These are phyloP conservation scores for Mucor mucedo DNA, from an alignment of 371 early-diverging fungal species.

Conservation along the genomic window DNA sequence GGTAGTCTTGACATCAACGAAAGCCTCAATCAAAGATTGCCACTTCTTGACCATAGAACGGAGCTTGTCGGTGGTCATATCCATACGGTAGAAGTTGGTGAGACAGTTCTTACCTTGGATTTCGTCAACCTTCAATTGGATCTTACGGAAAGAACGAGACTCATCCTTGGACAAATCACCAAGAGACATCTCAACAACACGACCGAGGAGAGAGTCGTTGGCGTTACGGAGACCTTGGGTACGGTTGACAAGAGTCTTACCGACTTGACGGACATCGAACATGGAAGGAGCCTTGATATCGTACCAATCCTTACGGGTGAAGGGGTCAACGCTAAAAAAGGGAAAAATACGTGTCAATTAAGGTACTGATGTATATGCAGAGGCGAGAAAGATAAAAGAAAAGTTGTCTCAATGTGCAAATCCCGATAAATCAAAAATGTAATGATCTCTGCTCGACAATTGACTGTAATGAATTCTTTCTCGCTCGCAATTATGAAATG, in stretches of 20 bases:
- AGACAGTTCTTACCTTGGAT: constrained; percentile 97
- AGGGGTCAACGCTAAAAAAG: constrained; percentile 83
- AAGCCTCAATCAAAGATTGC: constrained; percentile 98
- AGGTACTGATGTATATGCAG: constrained; percentile 34
- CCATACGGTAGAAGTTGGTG: constrained; percentile 99
- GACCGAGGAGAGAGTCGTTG: constrained; percentile 92
- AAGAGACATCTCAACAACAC: constrained; percentile 96
- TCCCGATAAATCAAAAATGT: no score
- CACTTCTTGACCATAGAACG: constrained; percentile 99
- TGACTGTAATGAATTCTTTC: not conserved
- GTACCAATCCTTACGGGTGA: constrained; percentile 99
- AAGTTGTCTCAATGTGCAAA: not conserved
- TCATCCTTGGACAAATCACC: constrained; percentile 97
- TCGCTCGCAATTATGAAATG: not conserved
- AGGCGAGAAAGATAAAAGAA: constrained; percentile 11
- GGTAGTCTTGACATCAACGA: constrained; percentile 98
- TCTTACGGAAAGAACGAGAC: constrained; percentile 94
- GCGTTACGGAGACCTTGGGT: constrained; percentile 96
- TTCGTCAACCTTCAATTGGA: constrained; percentile 97
- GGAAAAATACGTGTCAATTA: constrained; percentile 60
- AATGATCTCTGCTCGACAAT: no score
- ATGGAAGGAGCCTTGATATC: constrained; percentile 98
- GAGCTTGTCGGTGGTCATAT: constrained; percentile 99
- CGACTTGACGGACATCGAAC: constrained; percentile 91
- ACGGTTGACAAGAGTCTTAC: constrained; percentile 99